These are phyloP conservation scores for Phlyctochytrium arcticum DNA, from an alignment of 192 early-diverging fungal species.

Conservation along the genomic window DNA sequence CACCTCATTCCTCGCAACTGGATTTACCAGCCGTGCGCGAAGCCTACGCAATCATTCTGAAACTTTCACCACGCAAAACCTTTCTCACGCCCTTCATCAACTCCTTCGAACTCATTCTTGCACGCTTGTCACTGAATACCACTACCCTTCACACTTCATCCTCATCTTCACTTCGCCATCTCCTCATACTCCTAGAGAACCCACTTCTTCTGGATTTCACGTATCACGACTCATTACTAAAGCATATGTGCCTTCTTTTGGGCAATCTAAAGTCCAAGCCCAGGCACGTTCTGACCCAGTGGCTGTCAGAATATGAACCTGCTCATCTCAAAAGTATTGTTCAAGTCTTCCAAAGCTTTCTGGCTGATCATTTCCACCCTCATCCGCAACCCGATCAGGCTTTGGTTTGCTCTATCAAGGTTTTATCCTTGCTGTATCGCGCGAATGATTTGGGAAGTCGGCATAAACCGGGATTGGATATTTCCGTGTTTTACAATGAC, in stretches of 20 bases:
- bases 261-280: constrained; percentile 34
- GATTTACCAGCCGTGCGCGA: constrained; percentile 29
- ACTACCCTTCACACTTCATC: constrained; percentile 27
- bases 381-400: constrained; percentile 39
- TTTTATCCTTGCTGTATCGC: constrained; percentile 43
- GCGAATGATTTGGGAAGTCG: constrained; percentile 49
- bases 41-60: constrained; percentile 31
- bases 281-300: constrained; percentile 34
- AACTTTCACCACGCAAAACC: constrained; percentile 25
- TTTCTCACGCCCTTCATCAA: constrained; percentile 43
- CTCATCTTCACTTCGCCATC: constrained; percentile 5
- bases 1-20: constrained; percentile 24
- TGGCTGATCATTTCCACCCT: constrained; percentile 46
- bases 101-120: constrained; percentile 53
- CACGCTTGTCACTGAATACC: constrained; percentile 44
- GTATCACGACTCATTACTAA: constrained; percentile 45
- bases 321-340: constrained; percentile 40
- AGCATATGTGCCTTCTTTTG: constrained; percentile 39
- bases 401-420: constrained; percentile 49
- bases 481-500: constrained; percentile 45
- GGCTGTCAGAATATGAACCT: constrained; percentile 48
- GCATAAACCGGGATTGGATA: not conserved
- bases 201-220: constrained; percentile 46
- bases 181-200: constrained; percentile 38
- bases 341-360: constrained; percentile 44